Evolutionary conservation across 75 land plant genomes (phyloP).

Genomic region (Cupressus sempervirens): DNA sequence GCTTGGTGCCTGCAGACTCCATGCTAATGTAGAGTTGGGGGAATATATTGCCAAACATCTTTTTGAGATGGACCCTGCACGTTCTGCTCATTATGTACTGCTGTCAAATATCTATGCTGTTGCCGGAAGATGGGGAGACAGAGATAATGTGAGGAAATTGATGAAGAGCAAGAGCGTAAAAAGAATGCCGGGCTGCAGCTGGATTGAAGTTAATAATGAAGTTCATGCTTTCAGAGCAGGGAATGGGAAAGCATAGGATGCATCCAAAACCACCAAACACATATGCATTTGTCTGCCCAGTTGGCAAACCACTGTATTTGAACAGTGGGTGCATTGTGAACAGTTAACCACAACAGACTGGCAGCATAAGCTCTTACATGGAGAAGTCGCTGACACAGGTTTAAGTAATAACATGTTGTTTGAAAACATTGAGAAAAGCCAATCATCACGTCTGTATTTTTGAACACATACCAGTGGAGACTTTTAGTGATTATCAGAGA

Average conservation of each 20-base stretch:
- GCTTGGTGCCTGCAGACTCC: conserved; percentile 10
- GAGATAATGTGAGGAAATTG: neutral
- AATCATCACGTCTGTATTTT: too few relatives aligned
- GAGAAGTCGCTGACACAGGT: too few relatives aligned
- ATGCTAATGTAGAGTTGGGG: conserved; percentile 6
- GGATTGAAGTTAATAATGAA: conserved; percentile 16
- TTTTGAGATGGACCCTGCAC: neutral
- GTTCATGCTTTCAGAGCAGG: conserved; percentile 5
- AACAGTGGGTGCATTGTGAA: too few relatives aligned
- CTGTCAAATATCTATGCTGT: conserved; percentile 9
- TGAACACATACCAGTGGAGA: too few relatives aligned
- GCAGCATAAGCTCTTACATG: too few relatives aligned
- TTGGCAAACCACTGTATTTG: too few relatives aligned
- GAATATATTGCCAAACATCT: neutral
- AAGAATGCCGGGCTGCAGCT: neutral
- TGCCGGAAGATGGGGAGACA: neutral
- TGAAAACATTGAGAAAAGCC: too few relatives aligned
- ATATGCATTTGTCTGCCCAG: too few relatives aligned
- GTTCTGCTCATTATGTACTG: neutral
- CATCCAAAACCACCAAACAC: neutral
- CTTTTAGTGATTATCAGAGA: too few relatives aligned
- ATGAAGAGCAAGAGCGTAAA: neutral
- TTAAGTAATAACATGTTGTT: too few relatives aligned
- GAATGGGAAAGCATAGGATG: neutral
- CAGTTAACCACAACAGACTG: too few relatives aligned